phyloP scores from a whole-genome alignment of 2,329 filamentous ascomycete genomes.

The Dactylonectria estremocensis region DNA sequence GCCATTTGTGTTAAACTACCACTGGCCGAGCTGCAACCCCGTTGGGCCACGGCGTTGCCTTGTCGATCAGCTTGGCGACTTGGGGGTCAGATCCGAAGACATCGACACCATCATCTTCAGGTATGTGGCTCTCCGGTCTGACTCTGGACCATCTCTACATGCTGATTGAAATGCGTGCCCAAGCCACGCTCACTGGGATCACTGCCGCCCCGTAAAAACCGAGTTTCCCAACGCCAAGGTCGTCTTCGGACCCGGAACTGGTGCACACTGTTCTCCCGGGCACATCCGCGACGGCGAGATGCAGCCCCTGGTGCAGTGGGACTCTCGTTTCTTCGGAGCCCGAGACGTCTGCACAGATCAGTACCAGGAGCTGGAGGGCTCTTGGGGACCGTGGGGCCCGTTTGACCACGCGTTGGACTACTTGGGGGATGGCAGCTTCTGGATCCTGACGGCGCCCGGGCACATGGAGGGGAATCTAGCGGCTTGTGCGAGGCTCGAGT shows the following conservation, averaged over 20 bases:
- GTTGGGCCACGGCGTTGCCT: conserved; percentile 23
- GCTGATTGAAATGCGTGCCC: no score
- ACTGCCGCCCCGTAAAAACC: conserved; percentile 18
- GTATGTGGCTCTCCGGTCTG: neutral
- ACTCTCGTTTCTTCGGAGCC: conserved; percentile 28
- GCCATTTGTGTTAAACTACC: conserved; percentile 22
- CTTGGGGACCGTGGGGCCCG: conserved; percentile 18
- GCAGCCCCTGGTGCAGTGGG: conserved; percentile 26
- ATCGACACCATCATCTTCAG: conserved; percentile 27
- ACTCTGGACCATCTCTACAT: neutral
- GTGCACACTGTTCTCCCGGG: conserved; percentile 21
- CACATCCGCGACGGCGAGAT: conserved; percentile 9
- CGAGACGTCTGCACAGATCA: neutral
- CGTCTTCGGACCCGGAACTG: conserved; percentile 26
- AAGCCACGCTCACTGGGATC: conserved; percentile 34
- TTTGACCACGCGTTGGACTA: conserved; percentile 14
- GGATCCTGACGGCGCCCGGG: conserved; percentile 22
- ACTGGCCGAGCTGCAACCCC: conserved; percentile 24
- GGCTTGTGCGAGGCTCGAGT: conserved; percentile 7
- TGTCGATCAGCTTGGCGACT: conserved; percentile 6
- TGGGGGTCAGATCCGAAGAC: conserved; percentile 7
- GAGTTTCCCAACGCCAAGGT: conserved; percentile 26
- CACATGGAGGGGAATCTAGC: conserved; percentile 29
- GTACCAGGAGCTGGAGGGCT: conserved; percentile 14
- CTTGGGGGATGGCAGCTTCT: conserved; percentile 25